Percentiles rank a stretch among this genome's conserved stretches.
Conservation (phyloP, 768 basidiomycete species). For the Hypsizygus marmoreus region DNA sequence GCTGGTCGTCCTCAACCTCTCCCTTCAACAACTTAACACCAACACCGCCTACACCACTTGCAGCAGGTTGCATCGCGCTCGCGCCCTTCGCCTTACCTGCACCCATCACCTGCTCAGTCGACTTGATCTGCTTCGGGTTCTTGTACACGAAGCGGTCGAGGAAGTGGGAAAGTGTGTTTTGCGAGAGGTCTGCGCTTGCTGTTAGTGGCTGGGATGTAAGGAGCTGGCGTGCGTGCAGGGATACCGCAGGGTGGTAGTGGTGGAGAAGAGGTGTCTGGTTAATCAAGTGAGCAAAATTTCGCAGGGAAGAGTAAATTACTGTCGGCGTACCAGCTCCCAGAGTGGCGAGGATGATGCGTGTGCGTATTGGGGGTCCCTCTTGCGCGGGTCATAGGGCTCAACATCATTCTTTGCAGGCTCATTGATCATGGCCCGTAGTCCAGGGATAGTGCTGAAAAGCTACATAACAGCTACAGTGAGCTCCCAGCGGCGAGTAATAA, state of each 20-base stretch:
- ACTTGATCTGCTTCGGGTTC: conserved; percentile 77
- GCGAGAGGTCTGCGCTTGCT: conserved; percentile 82
- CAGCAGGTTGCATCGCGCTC: conserved; percentile 95
- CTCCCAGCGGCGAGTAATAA: neutral
- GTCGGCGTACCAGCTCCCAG: conserved; percentile 81
- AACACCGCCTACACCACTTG: conserved; percentile 57
- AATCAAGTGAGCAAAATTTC: neutral
- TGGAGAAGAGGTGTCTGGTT: conserved; percentile 72
- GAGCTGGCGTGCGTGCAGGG: conserved; percentile 84
- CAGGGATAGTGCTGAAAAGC: conserved; percentile 46
- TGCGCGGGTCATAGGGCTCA: conserved; percentile 77
- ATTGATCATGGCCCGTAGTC: conserved; percentile 42
- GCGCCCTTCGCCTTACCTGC: conserved; percentile 61
- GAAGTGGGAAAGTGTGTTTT: conserved; percentile 94
- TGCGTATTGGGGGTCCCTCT: conserved; percentile 88
- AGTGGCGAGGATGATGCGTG: conserved; percentile 78
- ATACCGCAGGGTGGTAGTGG: conserved; percentile 91
- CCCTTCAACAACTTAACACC: conserved; percentile 75
- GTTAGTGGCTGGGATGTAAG: conserved; percentile 73
- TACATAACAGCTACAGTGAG: conserved; percentile 12
- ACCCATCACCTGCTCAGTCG: conserved; percentile 27
- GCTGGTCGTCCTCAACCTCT: conserved; percentile 42
- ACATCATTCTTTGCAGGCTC: conserved; percentile 22
- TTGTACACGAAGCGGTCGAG: conserved; percentile 97
- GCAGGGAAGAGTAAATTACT: neutral